A percentile compares a stretch with the other conserved stretches of the same genome.
Evolutionary conservation across 2,329 filamentous ascomycete species (phyloP).

Genomic region (Pyrenophora tritici-repentis): DNA sequence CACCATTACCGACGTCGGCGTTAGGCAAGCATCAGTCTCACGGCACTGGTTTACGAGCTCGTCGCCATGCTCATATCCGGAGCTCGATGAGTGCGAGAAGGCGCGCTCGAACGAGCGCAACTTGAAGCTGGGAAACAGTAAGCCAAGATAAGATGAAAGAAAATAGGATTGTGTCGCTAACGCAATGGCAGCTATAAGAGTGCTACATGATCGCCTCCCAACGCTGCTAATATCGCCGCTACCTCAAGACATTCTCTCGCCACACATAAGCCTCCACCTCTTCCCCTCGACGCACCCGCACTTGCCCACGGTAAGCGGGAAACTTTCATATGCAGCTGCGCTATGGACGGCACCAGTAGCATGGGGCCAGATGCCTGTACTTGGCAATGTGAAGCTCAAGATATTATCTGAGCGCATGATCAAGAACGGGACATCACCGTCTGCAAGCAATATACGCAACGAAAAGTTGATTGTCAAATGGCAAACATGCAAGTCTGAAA

Average conservation of each 20-base stretch:
- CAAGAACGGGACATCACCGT: slow-evolving; percentile 54
- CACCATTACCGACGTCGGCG: slow-evolving; percentile 39
- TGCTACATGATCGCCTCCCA: slow-evolving; percentile 66
- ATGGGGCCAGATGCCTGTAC: slow-evolving; percentile 89
- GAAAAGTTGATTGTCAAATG: slow-evolving; percentile 92
- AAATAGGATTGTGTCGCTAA: slow-evolving; percentile 7
- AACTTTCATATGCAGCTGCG: slow-evolving; percentile 88
- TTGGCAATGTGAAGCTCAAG: slow-evolving; percentile 86
- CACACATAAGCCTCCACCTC: slow-evolving; percentile 65
- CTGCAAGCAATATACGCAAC: slow-evolving; percentile 51
- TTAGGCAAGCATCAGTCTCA: slow-evolving; percentile 40
- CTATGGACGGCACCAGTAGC: slow-evolving; percentile 95
- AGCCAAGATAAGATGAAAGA: slow-evolving; percentile 17
- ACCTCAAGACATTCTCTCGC: slow-evolving; percentile 66
- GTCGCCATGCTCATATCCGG: slow-evolving; percentile 32
- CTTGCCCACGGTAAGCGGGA: slow-evolving; percentile 88
- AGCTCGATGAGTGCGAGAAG: slow-evolving; percentile 45
- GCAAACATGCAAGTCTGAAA: slow-evolving; percentile 68
- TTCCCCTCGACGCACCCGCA: slow-evolving; percentile 80
- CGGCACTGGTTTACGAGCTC: slow-evolving; percentile 54
- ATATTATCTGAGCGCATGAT: slow-evolving; percentile 91
- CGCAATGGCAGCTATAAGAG: slow-evolving; percentile 57
- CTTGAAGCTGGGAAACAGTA: slow-evolving; percentile 66
- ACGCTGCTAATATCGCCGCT: slow-evolving; percentile 65
- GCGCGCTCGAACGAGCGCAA: slow-evolving; percentile 63